phyloP scores from a whole-genome alignment of 768 basidiomycete species.

The Lactifluus subvellereus region DNA sequence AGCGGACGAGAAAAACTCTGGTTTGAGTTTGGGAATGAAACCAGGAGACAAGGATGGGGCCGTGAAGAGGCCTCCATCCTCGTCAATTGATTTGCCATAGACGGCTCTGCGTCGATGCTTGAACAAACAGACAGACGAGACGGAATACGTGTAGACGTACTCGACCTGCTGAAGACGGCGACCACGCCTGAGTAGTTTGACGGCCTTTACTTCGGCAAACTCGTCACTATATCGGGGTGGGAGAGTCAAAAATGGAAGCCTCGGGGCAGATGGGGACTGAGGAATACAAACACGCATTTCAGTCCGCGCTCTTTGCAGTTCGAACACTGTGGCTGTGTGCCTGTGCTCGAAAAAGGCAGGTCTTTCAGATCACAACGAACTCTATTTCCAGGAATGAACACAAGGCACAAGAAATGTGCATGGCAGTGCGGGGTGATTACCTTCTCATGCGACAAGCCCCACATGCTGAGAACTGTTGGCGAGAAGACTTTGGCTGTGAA shows the following conservation, averaged over 20 bases:
- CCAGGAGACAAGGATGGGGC: conserved; percentile 40
- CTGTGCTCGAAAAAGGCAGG: conserved; percentile 45
- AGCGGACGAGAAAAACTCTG: conserved; percentile 75
- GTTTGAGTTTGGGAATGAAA: conserved; percentile 64
- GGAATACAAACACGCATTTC: conserved; percentile 82
- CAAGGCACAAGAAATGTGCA: not conserved
- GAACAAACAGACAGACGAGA: conserved; percentile 7
- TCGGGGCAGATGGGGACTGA: not conserved
- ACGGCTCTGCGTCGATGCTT: conserved; percentile 48
- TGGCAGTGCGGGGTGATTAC: conserved; percentile 30
- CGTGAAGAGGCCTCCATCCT: conserved; percentile 34
- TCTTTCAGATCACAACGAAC: conserved; percentile 95
- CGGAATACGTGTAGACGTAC: conserved; percentile 39
- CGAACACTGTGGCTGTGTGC: conserved; percentile 55
- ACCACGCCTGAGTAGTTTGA: conserved; percentile 76
- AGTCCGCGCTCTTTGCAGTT: conserved; percentile 87
- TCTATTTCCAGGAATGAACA: conserved; percentile 36
- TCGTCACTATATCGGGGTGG: conserved; percentile 57
- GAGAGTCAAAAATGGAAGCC: conserved; percentile 11
- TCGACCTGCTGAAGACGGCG: conserved; percentile 80
- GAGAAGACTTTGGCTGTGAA: conserved; percentile 61
- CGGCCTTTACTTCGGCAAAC: conserved; percentile 85
- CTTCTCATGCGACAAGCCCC: conserved; percentile 89
- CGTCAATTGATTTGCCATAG: conserved; percentile 61
- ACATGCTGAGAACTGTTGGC: conserved; percentile 90